Evolutionary conservation across 2,329 filamentous ascomycete species (phyloP).

Genomic region (Colletotrichum truncatum): DNA sequence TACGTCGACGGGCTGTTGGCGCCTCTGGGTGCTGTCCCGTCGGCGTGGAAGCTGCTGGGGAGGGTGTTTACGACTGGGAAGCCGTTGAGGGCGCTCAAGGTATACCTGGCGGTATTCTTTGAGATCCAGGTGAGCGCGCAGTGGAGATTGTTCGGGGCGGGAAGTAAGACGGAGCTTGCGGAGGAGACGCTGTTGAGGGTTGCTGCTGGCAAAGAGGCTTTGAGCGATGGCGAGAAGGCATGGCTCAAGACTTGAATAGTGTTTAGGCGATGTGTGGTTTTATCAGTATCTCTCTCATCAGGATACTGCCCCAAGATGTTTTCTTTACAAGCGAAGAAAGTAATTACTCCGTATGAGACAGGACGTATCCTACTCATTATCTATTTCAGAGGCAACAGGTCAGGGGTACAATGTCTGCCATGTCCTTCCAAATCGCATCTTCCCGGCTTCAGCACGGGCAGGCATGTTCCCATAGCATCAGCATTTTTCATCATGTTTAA

Average conservation of each 20-base stretch:
- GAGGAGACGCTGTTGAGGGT: slow-evolving; percentile 42
- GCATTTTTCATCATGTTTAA: too few species aligned
- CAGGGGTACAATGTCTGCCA: too few species aligned
- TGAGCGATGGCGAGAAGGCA: slow-evolving; percentile 38
- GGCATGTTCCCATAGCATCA: too few species aligned
- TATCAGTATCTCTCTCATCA: too few species aligned
- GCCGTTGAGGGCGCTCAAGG: slow-evolving; percentile 37
- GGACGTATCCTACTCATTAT: too few species aligned
- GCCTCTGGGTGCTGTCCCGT: slow-evolving; percentile 43
- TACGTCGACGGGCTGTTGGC: slow-evolving; percentile 44
- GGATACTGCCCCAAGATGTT: too few species aligned
- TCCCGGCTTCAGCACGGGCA: too few species aligned
- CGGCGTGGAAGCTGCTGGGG: slow-evolving; percentile 37
- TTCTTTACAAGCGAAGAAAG: too few species aligned
- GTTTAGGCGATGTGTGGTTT: slow-evolving; percentile 2
- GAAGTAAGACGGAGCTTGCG: slow-evolving; percentile 39
- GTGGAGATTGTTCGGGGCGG: slow-evolving; percentile 45
- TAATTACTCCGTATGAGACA: too few species aligned
- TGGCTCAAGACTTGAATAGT: background rate
- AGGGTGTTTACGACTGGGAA: slow-evolving; percentile 36
- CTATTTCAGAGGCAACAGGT: too few species aligned
- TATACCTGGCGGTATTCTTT: slow-evolving; percentile 45
- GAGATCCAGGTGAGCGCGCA: slow-evolving; percentile 44
- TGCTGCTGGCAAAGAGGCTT: slow-evolving; percentile 32
- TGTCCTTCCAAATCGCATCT: too few species aligned